Evolutionary conservation across 2,329 filamentous ascomycete genomes (phyloP).

Genomic region (Alternaria panax): DNA sequence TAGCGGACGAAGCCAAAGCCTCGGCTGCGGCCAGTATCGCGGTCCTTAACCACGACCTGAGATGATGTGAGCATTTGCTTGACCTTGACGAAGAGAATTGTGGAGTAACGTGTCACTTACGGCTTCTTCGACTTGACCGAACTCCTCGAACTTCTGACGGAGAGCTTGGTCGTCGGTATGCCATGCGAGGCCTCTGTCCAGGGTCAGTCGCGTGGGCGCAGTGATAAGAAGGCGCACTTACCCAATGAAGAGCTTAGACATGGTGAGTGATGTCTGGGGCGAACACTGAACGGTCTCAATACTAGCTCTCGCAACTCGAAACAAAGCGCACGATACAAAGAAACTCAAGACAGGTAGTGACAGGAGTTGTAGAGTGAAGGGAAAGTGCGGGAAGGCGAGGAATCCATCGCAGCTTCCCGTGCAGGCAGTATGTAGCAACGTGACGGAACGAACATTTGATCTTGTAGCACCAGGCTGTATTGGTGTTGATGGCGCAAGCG

Average conservation of each 20-base stretch:
- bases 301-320: constrained; percentile 42
- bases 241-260: constrained; percentile 97
- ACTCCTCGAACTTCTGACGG: constrained; percentile 90
- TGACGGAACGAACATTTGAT: constrained; percentile 52
- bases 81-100: neutral
- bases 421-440: constrained; percentile 43
- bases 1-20: constrained; percentile 98
- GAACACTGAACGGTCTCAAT: constrained; percentile 52
- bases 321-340: constrained; percentile 39
- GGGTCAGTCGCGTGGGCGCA: constrained; percentile 14
- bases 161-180: constrained; percentile 92
- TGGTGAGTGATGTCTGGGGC: constrained; percentile 54
- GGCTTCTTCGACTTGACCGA: constrained; percentile 90
- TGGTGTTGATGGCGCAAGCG: constrained; percentile 34
- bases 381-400: constrained; percentile 29
- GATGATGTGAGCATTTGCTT: constrained; percentile 25
- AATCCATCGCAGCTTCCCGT: constrained; percentile 41
- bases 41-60: constrained; percentile 96
- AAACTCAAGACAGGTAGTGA: constrained; percentile 32
- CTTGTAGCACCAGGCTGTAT: constrained; percentile 39
- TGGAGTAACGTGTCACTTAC: constrained; percentile 66
- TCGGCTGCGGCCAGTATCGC: constrained; percentile 93
- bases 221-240: constrained; percentile 57
- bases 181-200: constrained; percentile 91
- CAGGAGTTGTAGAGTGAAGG: constrained; percentile 28